Evolutionary conservation across 352 stramenopile species (phyloP).

Genomic region (Pythium coloratum): DNA sequence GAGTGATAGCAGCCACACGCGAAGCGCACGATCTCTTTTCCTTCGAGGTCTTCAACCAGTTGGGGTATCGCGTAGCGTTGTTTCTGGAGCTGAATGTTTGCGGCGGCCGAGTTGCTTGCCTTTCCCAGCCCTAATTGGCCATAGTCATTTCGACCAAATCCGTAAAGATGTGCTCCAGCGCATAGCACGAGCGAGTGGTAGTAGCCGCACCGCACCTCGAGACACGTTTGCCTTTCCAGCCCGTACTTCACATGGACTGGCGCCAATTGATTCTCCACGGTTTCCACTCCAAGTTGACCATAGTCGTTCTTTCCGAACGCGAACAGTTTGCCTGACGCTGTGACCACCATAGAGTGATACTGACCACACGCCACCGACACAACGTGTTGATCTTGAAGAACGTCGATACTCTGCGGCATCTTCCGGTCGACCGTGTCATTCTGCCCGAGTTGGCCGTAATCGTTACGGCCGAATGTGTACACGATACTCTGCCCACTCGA

Average conservation of each 20-base stretch:
- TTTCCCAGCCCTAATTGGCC: constrained; percentile 89
- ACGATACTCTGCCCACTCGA: constrained; percentile 35
- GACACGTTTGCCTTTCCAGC: constrained; percentile 61
- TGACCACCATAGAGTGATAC: constrained; percentile 89
- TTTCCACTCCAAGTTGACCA: constrained; percentile 88
- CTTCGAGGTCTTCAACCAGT: constrained; percentile 70
- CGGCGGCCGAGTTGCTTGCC: constrained; percentile 28
- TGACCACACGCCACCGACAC: constrained; percentile 89
- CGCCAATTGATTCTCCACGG: constrained; percentile 60
- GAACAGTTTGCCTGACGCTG: constrained; percentile 62
- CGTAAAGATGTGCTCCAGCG: constrained; percentile 67
- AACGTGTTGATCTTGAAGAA: constrained; percentile 55
- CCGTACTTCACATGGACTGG: constrained; percentile 51
- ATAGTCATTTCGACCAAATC: constrained; percentile 93
- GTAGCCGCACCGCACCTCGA: constrained; percentile 90
- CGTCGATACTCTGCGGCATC: constrained; percentile 69
- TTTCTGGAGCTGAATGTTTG: constrained; percentile 69
- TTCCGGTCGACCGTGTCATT: constrained; percentile 90
- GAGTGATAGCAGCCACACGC: constrained; percentile 93
- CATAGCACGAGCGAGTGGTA: constrained; percentile 91
- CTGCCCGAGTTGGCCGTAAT: constrained; percentile 91
- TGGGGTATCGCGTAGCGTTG: constrained; percentile 61
- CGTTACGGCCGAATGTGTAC: constrained; percentile 91
- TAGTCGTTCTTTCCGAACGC: constrained; percentile 95
- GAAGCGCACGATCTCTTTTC: constrained; percentile 84